Evolutionary conservation across 108 stramenopile genomes (phyloP), one percentile per base, ranked within the genome.

Genomic region (Nitzschia palea): DNA sequence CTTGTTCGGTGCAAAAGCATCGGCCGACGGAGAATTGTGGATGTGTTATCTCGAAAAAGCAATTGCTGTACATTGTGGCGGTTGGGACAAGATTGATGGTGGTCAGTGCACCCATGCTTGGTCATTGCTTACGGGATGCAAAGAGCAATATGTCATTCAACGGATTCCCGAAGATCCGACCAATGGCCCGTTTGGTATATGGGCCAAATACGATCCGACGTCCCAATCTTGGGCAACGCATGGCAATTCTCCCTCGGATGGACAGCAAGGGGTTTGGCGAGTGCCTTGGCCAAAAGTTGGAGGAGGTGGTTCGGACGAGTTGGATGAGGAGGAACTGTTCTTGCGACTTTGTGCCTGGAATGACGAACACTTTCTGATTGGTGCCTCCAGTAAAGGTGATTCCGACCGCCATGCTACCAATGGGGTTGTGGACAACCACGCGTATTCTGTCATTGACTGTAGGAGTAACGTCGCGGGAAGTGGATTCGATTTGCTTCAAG

Each of bases 51-150:
- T 71, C 18, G 70, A 71, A 55, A 71, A 71, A 52, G 70, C 70
- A 5, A 29, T 61, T 27, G 70, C 61, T 42, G 59, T 23, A n/a
- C 70, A 71, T 29, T 61, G 60, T 62, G 70, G 70, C 1, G 70
- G 70, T 4, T 71, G 50, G 50, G 70, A 71, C 26, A 62, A 54
- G 40, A 61, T 71, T 54, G 60, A 48, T 3, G 70, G 70, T 8
- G 70, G 70, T 1, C 35, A 61, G 9, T 71, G 70, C 28, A 71
- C 70, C n/a, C 70, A 71, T 71, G 70, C 57, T n/a, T 71, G 70
- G 70, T 50, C 70, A 0, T 22, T 71, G 37, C 27, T 71, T 20
- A 71, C 70, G 0, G 70, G 70, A 28, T 60, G 59, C 70, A 61
- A 62, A 27, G 59, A 71, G 23, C 70, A 71, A 33, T 71, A 71